Base-by-base conservation (phyloP, 805 yeast genomes). In the Ogataea parapolymorpha region DNA sequence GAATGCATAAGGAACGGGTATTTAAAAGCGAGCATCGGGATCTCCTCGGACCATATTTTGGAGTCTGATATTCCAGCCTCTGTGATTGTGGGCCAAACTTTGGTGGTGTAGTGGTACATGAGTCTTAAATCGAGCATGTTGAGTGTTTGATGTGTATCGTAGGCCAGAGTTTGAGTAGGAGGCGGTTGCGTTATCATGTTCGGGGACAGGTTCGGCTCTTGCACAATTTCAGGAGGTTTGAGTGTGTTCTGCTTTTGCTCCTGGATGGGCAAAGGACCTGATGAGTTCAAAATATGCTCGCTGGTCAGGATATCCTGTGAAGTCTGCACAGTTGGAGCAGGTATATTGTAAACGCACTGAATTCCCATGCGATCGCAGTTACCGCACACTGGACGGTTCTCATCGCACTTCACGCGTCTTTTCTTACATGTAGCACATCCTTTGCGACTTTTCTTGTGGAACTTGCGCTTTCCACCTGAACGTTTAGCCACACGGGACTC, bases 1-100 rank as follows among this genome's bases (percentile, higher is more conserved):
- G 95, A 82, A 58, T 91, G 97, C 96, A 91, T 88, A 50, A 91
- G 68, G 55, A 87, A 89, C 12, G 96, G 95, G 58, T 82, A 82
- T 41, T 82, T 77, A 64, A 90, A 88, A 5, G 97, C 95, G 43
- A 90, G 68, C 67, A 81, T 77, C 0, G 96, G 96, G 17, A 91
- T 88, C 51, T 87, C 95, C 37, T 77, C 79, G 39, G 81, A 78
- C 97, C 97, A 91, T 27, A 90, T 83, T 49, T 82, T 77, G 23
- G 82, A 79, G 49, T 84, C 95, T 24, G 91, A 83, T 25, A 90
- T 87, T 2, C 96, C 96, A 1, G 96, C 95, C 2, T 82, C 88
- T 0, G 95, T 84, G 34, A 91, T 86, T 0, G 97, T 85, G 28
- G 80, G 80, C 63, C 95, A 85, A 4, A 89, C 96, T 28, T 76